These are phyloP conservation scores for Gigaspora rosea DNA, from an alignment of 192 early-diverging fungal genomes.

Conservation along the genomic window DNA sequence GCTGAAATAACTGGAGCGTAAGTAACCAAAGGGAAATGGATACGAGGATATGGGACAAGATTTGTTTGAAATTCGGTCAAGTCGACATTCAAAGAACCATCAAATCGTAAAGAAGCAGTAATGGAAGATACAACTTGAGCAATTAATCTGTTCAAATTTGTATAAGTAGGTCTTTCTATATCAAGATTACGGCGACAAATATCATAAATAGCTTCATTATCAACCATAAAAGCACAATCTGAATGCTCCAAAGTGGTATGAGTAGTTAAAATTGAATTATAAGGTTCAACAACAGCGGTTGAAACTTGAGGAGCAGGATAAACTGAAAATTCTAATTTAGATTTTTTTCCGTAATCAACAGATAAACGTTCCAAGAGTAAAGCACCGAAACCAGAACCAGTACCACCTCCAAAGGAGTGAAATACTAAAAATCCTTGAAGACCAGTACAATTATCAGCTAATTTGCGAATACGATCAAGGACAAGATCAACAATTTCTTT, in stretches of 20 bases:
- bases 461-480: constrained; percentile 95
- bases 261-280: constrained; percentile 99
- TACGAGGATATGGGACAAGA: constrained; percentile 99
- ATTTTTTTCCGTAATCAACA: constrained; percentile 99
- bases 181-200: constrained; percentile 98
- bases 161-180: constrained; percentile 95
- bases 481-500: constrained; percentile 98
- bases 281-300: constrained; percentile 96
- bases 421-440: constrained; percentile 99
- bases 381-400: constrained; percentile 98
- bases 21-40: constrained; percentile 98
- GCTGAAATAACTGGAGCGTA: constrained; percentile 95
- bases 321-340: constrained; percentile 99
- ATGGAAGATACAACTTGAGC: constrained; percentile 99
- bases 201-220: constrained; percentile 99
- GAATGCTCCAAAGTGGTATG: constrained; percentile 99
- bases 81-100: constrained; percentile 98
- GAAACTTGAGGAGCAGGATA: constrained; percentile 98
- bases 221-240: constrained; percentile 99
- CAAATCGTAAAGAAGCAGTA: constrained; percentile 98
- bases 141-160: constrained; percentile 96
- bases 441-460: constrained; percentile 97
- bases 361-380: constrained; percentile 97
- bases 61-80: constrained; percentile 99
- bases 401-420: constrained; percentile 99